Base-by-base conservation (phyloP, 2,329 filamentous ascomycete species). In the Endoconidiophora polonica region DNA sequence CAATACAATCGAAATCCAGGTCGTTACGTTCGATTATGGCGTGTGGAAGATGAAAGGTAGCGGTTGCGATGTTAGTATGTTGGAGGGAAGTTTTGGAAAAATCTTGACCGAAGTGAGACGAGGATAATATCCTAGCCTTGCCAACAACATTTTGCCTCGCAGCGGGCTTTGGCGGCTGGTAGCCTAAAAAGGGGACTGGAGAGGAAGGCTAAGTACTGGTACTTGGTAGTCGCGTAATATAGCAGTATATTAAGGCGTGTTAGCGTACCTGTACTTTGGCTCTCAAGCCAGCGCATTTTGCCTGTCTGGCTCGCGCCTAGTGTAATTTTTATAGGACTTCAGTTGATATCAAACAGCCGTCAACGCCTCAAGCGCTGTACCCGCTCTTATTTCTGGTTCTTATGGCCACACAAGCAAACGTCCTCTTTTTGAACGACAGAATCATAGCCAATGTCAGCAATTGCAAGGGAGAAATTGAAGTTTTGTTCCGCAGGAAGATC, bases 21-120 rank as follows among this genome's bases (percentile, higher is more conserved):
- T 44, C 39, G 42, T 48, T 44, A 44, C 47, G 52, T 48, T 53
- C 47, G 44, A 53, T 48, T 41, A 42, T 52, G 41, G 39, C 50
- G 50, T 42, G 50, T 52, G 23, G 41, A 26, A 44, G 44, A 47
- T 49, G 36, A 44, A 39, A 44, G 44, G 20, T 24, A 47, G n/a
- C 16, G 49, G 46, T 26, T 46, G 26, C 44, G 46, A 39, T 39
- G 10, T 40, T 24, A 33, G 41, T 46, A 38, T 56, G 53, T 48
- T 24, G 29, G 44, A 44, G 53, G 49, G 52, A 53, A 54, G 50
- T 55, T 48, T 33, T 50, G 37, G 44, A 56, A 55, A 55, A 55
- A 52, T 54, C 51, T 49, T 42, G 50, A 43, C 42, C 44, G 52
- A 42, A 46, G 52, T 52, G 54, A 55, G 51, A 50, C 46, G 44